Conservation (phyloP, 306 rosid species). For the Bauhinia variegata region DNA sequence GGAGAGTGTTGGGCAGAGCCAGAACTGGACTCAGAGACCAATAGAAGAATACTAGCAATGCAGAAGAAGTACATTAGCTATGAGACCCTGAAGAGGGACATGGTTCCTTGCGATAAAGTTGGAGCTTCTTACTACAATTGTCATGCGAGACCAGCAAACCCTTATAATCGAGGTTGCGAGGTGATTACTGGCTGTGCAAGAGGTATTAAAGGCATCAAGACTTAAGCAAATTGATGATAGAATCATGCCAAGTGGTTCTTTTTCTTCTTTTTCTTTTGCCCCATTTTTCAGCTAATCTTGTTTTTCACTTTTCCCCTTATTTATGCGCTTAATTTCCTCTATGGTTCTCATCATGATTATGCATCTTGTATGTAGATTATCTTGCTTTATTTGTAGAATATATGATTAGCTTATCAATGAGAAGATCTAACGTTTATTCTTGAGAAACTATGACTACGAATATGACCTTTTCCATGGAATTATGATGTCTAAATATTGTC, state of each 20-base stretch:
- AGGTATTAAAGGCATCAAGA: slow-evolving; percentile 48
- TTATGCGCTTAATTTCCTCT: slow-evolving; percentile 26
- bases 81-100: slow-evolving; percentile 78
- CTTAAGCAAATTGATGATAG: slow-evolving; percentile 30
- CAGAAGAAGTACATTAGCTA: slow-evolving; percentile 85
- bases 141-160: slow-evolving; percentile 65
- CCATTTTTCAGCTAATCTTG: slow-evolving; percentile 23
- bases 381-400: slow-evolving; percentile 13
- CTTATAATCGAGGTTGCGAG: slow-evolving; percentile 83
- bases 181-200: slow-evolving; percentile 85
- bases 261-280: not conserved
- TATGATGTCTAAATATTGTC: not conserved
- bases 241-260: not conserved
- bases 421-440: slow-evolving; percentile 30
- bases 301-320: not conserved
- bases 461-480: slow-evolving; percentile 18
- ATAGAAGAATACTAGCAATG: slow-evolving; percentile 71
- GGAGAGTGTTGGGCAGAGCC: slow-evolving; percentile 63
- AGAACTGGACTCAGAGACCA: slow-evolving; percentile 70
- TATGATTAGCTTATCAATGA: slow-evolving; percentile 28
- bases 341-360: slow-evolving; percentile 36
- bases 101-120: slow-evolving; percentile 76
- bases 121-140: slow-evolving; percentile 95
- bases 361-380: slow-evolving; percentile 30
- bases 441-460: slow-evolving; percentile 4